Percentiles rank a stretch among this genome's conserved stretches.
phyloP scores from a whole-genome alignment of 1,284 basidiomycete species.

The Farysia itapuensis region DNA sequence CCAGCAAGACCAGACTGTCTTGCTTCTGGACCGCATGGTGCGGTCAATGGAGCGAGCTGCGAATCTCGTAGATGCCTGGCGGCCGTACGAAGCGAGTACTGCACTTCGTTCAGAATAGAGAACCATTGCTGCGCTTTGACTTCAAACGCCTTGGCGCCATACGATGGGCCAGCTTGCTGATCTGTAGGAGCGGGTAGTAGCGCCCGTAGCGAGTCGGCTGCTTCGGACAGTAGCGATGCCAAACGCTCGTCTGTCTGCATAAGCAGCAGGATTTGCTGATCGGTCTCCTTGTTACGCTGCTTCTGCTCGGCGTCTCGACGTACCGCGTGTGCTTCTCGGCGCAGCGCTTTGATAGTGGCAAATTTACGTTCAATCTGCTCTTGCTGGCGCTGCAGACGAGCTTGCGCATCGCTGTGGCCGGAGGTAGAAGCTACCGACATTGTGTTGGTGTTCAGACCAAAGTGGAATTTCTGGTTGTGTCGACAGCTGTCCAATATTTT shows the following conservation, averaged over 20 bases:
- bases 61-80: conserved; percentile 25
- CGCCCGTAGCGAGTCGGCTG: conserved; percentile 34
- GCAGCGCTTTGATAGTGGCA: conserved; percentile 20
- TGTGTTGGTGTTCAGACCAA: too few relatives aligned
- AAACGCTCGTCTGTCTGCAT: conserved; percentile 38
- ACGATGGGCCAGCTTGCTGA: background rate
- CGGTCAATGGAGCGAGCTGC: conserved; percentile 24
- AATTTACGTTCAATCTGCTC: conserved; percentile 18
- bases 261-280: conserved; percentile 36
- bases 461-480: too few relatives aligned
- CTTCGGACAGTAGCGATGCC: conserved; percentile 26
- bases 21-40: conserved; percentile 14
- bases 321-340: conserved; percentile 23
- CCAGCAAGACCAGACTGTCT: conserved; percentile 23
- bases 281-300: conserved; percentile 25
- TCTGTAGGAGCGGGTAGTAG: conserved; percentile 8
- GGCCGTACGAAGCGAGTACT: conserved; percentile 25
- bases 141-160: conserved; percentile 35
- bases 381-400: background rate
- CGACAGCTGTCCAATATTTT: too few relatives aligned
- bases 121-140: conserved; percentile 35
- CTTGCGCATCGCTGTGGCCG: too few relatives aligned
- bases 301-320: conserved; percentile 24
- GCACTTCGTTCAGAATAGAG: conserved; percentile 39
- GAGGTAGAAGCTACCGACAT: too few relatives aligned